Base-by-base conservation (phyloP, 116 monocot genomes). In the Zostera marina region DNA sequence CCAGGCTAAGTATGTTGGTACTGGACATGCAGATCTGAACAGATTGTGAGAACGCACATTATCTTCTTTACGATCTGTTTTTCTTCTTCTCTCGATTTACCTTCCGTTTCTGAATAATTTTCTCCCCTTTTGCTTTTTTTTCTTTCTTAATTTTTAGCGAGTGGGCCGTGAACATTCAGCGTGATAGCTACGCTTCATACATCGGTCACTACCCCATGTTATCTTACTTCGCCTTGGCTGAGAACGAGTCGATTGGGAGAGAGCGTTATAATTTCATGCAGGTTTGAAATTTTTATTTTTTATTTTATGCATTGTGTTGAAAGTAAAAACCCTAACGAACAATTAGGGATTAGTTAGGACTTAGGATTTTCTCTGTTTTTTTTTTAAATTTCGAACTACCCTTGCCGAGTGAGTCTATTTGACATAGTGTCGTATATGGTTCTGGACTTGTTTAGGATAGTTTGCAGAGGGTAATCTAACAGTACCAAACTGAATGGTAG, bases 251-350 rank as follows among this genome's bases (percentile, higher is more conserved):
- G 11, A 83, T 92, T 73, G 92, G 92, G 41, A 80, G 87, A 68
- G 87, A 83, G 62, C 76, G 87, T 15, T 87, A 92, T 60, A 87
- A 92, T 61, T 87, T 87, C 58, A 92, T 92, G 92, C 92, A 92
- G 76, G 65, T 65, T 43, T 25, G 51, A 14, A 52, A 17, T 13
- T 2, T 11, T 59, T 9, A 10, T 22, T 43, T 42, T n/a, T 44
- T n/a, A n/a, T n/a, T n/a, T n/a, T n/a, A n/a, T n/a, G n/a, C n/a
- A n/a, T n/a, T n/a, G n/a, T n/a, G n/a, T n/a, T n/a, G n/a, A n/a
- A n/a, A n/a, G n/a, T n/a, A n/a, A n/a, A n/a, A n/a, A n/a, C n/a
- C n/a, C n/a, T n/a, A n/a, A n/a, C n/a, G n/a, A n/a, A n/a, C n/a
- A n/a, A n/a, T n/a, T n/a, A n/a, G n/a, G n/a, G n/a, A n/a, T n/a